Percentiles rank a stretch among this genome's conserved stretches.
These are phyloP conservation scores for Nicotiana rustica DNA, from an alignment of 305 asterid genomes.

Conservation along the genomic window DNA sequence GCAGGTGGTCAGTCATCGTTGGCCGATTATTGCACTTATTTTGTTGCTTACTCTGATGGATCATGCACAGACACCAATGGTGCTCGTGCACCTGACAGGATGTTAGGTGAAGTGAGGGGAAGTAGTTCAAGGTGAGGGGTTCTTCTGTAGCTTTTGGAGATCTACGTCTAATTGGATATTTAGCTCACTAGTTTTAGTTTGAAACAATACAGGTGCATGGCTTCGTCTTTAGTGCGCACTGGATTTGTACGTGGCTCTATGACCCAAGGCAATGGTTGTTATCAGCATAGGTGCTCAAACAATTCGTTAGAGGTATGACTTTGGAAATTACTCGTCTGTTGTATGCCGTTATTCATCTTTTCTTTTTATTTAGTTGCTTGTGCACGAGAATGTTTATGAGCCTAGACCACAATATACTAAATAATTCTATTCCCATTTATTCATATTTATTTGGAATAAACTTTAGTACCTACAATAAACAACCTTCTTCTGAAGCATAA, in stretches of 20 bases:
- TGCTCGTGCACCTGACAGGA: conserved; percentile 95
- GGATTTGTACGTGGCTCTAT: conserved; percentile 97
- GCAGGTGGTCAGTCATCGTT: conserved; percentile 99
- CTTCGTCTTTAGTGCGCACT: conserved; percentile 91
- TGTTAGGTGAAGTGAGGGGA: conserved; percentile 99
- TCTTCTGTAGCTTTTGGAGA: neutral
- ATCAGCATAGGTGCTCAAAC: conserved; percentile 84
- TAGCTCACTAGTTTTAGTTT: conserved; percentile 27
- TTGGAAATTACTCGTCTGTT: conserved; percentile 17
- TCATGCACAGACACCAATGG: conserved; percentile 94
- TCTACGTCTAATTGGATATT: neutral
- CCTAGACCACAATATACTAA: neutral
- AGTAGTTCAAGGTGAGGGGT: conserved; percentile 73
- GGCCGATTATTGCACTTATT: conserved; percentile 99
- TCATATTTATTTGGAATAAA: neutral
- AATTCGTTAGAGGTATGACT: conserved; percentile 74
- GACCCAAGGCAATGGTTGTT: conserved; percentile 95
- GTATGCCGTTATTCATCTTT: neutral
- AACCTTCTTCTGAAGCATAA: conserved; percentile 19
- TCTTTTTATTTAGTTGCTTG: conserved; percentile 3
- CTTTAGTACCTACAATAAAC: neutral
- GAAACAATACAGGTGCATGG: conserved; percentile 80
- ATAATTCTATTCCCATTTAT: neutral
- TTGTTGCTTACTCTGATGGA: conserved; percentile 98
- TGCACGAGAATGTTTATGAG: neutral